Evolutionary conservation across 108 stramenopile genomes (phyloP).

Genomic region (Phaeodactylum tricornutum): DNA sequence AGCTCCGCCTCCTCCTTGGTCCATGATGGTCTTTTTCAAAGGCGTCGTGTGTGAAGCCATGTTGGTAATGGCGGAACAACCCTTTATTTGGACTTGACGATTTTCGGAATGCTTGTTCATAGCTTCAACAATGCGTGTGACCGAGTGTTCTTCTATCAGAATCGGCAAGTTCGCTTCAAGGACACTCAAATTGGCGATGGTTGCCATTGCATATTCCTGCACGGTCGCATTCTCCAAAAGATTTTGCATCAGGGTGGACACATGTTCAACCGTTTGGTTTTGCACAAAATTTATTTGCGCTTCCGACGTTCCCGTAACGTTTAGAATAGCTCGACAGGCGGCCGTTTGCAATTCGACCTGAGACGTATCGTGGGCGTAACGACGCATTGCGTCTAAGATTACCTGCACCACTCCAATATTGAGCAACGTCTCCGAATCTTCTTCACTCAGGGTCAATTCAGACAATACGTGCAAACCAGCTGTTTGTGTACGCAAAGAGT

Average conservation of each 20-base stretch:
- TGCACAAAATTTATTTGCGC: constrained; percentile 38
- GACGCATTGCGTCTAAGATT: constrained; percentile 37
- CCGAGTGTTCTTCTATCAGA: constrained; percentile 17
- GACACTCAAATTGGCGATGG: constrained; percentile 53
- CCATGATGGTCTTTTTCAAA: constrained; percentile 24
- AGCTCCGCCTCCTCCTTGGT: constrained; percentile 42
- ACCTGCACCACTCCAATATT: constrained; percentile 22
- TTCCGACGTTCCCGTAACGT: constrained; percentile 26
- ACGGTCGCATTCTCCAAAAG: constrained; percentile 34
- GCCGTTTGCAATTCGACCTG: constrained; percentile 30
- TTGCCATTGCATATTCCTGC: constrained; percentile 46
- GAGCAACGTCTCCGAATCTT: constrained; percentile 19
- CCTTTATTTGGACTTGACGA: constrained; percentile 43
- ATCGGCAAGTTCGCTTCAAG: constrained; percentile 18
- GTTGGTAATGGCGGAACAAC: constrained; percentile 41
- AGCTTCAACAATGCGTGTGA: constrained; percentile 31
- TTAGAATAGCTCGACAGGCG: constrained; percentile 51
- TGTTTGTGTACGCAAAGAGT: constrained; percentile 7
- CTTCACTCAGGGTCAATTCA: constrained; percentile 9
- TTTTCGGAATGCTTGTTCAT: constrained; percentile 50
- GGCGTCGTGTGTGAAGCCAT: constrained; percentile 41
- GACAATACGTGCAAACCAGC: constrained; percentile 24
- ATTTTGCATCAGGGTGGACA: constrained; percentile 33
- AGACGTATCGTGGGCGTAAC: constrained; percentile 7
- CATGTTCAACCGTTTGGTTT: constrained; percentile 29